Evolutionary conservation across 2,329 filamentous ascomycete species (phyloP).

Genomic region (Biscogniauxia marginata): DNA sequence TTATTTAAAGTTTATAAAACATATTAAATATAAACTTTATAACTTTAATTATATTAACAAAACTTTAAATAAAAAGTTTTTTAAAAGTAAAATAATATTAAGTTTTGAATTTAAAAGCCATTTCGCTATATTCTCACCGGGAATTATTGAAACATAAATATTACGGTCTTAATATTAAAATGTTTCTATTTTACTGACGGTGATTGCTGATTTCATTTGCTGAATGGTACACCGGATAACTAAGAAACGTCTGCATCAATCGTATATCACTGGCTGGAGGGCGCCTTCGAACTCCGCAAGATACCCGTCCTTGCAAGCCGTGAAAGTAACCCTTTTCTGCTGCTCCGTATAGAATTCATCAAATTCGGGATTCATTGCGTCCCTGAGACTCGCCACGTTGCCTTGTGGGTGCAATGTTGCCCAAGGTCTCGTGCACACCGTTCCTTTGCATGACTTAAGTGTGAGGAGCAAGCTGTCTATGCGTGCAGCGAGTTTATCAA

Average conservation of each 20-base stretch:
- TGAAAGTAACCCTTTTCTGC: slow-evolving; percentile 10
- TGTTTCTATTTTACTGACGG: no score
- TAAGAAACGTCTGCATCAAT: neutral
- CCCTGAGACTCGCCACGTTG: slow-evolving; percentile 5
- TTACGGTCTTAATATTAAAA: no score
- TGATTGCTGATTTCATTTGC: no score
- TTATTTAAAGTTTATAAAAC: no score
- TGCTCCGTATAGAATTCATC: slow-evolving; percentile 11
- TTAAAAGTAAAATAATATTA: no score
- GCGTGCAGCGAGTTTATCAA: slow-evolving; percentile 44
- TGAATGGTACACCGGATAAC: no score
- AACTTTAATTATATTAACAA: no score
- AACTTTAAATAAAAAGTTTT: no score
- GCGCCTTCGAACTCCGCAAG: slow-evolving; percentile 8
- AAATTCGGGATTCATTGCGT: slow-evolving; percentile 10
- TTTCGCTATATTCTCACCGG: no score
- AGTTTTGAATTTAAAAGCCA: no score
- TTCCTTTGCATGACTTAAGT: slow-evolving; percentile 14
- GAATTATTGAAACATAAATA: no score
- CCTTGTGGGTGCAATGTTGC: slow-evolving; percentile 11
- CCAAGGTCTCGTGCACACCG: slow-evolving; percentile 13
- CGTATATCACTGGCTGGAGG: neutral
- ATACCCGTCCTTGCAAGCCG: slow-evolving; percentile 11
- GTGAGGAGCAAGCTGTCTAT: slow-evolving; percentile 36
- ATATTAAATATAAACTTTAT: no score